phyloP scores from a whole-genome alignment of 2,329 filamentous ascomycete genomes.

The Exophiala bonariae region DNA sequence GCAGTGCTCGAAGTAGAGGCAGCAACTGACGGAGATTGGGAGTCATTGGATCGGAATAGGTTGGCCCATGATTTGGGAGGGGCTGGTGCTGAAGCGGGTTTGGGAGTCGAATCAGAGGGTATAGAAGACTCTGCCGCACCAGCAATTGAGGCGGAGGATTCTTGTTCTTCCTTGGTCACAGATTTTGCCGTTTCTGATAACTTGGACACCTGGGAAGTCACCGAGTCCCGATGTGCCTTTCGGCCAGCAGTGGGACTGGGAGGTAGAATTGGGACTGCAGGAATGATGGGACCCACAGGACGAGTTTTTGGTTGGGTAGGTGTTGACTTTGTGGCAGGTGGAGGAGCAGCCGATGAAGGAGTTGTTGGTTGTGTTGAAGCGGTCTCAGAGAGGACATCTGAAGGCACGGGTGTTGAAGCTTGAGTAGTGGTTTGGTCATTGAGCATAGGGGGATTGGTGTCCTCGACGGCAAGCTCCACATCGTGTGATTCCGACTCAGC shows the following conservation, averaged over 20 bases:
- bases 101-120: constrained; percentile 36
- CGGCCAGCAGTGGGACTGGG: constrained; percentile 37
- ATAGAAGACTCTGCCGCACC: constrained; percentile 6
- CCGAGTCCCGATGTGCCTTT: constrained; percentile 36
- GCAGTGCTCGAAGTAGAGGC: constrained; percentile 22
- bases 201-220: constrained; percentile 38
- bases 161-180: constrained; percentile 6
- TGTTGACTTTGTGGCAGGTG: constrained; percentile 29
- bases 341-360: constrained; percentile 52
- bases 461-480: constrained; percentile 15
- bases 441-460: constrained; percentile 15
- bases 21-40: constrained; percentile 32
- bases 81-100: constrained; percentile 42
- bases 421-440: constrained; percentile 34
- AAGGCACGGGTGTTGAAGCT: constrained; percentile 59
- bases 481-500: constrained; percentile 20
- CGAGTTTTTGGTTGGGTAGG: constrained; percentile 35
- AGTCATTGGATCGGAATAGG: constrained; percentile 57
- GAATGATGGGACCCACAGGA: constrained; percentile 43
- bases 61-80: constrained; percentile 69
- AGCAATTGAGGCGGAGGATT: constrained; percentile 7
- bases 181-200: constrained; percentile 22
- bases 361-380: constrained; percentile 57
- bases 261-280: constrained; percentile 50
- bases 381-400: constrained; percentile 58